Evolutionary conservation across 208 protist species (phyloP).

Genomic region (Crithidia acanthocephali): DNA sequence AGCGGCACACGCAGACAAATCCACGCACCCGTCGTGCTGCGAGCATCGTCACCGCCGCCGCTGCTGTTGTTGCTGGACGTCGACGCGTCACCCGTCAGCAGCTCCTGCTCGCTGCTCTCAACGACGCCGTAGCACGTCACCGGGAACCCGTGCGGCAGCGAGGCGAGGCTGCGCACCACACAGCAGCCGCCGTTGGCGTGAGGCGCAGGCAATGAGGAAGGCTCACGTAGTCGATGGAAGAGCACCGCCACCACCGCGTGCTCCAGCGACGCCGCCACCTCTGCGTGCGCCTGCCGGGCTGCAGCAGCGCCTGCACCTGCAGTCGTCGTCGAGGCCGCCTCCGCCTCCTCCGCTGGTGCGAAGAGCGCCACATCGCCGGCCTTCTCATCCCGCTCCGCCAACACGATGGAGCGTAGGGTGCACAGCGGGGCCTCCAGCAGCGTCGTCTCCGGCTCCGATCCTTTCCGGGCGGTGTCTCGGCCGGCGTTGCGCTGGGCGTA

Average conservation of each 20-base stretch:
- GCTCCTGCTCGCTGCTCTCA: constrained; percentile 71
- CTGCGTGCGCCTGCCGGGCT: constrained; percentile 25
- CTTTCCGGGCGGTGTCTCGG: not conserved
- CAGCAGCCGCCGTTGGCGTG: not conserved
- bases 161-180: constrained; percentile 44
- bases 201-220: not conserved
- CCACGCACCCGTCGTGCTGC: constrained; percentile 16
- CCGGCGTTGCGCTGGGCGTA: constrained; percentile 33
- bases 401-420: constrained; percentile 31
- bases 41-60: not conserved
- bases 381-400: constrained; percentile 43
- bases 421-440: constrained; percentile 31
- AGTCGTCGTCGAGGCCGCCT: not conserved
- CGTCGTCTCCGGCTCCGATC: constrained; percentile 25
- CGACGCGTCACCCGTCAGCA: constrained; percentile 27
- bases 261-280: constrained; percentile 69
- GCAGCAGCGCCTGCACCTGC: not conserved
- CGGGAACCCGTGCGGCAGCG: constrained; percentile 57
- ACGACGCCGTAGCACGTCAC: constrained; percentile 80
- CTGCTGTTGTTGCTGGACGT: not conserved
- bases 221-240: constrained; percentile 25
- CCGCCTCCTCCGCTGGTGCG: not conserved
- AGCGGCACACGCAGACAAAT: constrained; percentile 67
- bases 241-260: constrained; percentile 78
- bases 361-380: constrained; percentile 22